Evolutionary conservation across 139 green algal species (phyloP).

Genomic region (Chlamydomonas sphaeroides): DNA sequence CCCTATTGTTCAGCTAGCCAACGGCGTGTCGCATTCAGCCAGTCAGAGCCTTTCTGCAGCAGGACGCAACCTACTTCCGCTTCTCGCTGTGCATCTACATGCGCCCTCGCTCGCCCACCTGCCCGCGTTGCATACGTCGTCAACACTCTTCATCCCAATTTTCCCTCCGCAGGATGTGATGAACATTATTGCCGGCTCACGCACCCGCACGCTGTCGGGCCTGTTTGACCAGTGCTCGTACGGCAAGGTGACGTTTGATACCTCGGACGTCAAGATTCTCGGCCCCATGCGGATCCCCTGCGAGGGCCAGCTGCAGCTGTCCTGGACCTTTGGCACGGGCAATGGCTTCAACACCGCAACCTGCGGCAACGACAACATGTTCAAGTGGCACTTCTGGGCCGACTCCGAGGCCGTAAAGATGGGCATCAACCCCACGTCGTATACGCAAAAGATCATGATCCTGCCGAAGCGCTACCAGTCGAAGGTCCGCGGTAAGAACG

Average conservation of each 20-base stretch:
- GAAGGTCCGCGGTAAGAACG: too few relatives aligned
- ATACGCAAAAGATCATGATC: constrained; percentile 15
- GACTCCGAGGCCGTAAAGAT: not conserved
- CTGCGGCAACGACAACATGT: constrained; percentile 26
- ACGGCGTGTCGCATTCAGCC: too few relatives aligned
- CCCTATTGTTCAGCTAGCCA: too few relatives aligned
- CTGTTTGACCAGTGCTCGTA: constrained; percentile 3
- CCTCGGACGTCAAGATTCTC: not conserved
- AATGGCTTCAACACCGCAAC: not conserved
- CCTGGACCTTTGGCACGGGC: not conserved
- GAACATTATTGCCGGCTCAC: not conserved
- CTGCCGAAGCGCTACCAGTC: constrained; percentile 7
- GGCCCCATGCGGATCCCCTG: not conserved
- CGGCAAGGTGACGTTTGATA: not conserved
- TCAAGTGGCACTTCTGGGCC: constrained; percentile 29
- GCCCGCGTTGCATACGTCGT: not conserved
- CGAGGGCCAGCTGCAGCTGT: not conserved
- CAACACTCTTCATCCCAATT: not conserved
- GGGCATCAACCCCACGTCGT: not conserved
- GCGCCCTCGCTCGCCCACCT: too few relatives aligned
- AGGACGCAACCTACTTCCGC: too few relatives aligned
- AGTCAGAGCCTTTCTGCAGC: too few relatives aligned
- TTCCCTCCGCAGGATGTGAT: not conserved
- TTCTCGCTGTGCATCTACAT: too few relatives aligned
- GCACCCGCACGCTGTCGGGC: not conserved